These are phyloP conservation scores for Metschnikowia lunata DNA, from an alignment of 805 yeast genomes.

Conservation along the genomic window DNA sequence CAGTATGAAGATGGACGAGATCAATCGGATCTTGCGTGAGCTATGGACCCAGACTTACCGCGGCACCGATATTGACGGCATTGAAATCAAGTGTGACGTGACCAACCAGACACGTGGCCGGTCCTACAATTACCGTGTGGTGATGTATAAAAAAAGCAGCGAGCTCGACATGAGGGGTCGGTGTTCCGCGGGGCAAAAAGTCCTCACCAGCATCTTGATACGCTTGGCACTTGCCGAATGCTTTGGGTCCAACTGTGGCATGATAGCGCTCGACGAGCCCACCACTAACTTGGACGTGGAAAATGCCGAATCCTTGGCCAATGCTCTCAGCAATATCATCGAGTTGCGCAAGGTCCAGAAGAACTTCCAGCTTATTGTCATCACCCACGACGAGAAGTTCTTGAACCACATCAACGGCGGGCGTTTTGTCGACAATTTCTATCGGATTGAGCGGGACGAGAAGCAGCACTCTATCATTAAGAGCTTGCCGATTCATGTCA, in stretches of 20 bases:
- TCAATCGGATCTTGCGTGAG: constrained; percentile 82
- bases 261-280: constrained; percentile 95
- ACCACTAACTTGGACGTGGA: constrained; percentile 92
- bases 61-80: constrained; percentile 93
- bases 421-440: constrained; percentile 82
- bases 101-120: constrained; percentile 48
- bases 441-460: constrained; percentile 73
- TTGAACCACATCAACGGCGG: constrained; percentile 80
- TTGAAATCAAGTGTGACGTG: constrained; percentile 78
- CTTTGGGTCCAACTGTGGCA: constrained; percentile 91
- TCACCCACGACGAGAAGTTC: constrained; percentile 94
- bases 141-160: constrained; percentile 87
- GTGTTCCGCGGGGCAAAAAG: constrained; percentile 97
- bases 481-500: constrained; percentile 38
- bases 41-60: constrained; percentile 91
- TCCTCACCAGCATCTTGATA: constrained; percentile 85
- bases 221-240: constrained; percentile 92
- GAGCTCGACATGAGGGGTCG: constrained; percentile 98
- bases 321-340: constrained; percentile 70
- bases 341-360: constrained; percentile 68
- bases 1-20: constrained; percentile 85
- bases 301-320: constrained; percentile 83
- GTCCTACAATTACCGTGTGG: constrained; percentile 87
- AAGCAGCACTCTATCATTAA: constrained; percentile 75
- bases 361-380: constrained; percentile 91